Evolutionary conservation across 345 rosid genomes (phyloP), one percentile per base, ranked within the genome.

Genomic region (Durio zibethinus): DNA sequence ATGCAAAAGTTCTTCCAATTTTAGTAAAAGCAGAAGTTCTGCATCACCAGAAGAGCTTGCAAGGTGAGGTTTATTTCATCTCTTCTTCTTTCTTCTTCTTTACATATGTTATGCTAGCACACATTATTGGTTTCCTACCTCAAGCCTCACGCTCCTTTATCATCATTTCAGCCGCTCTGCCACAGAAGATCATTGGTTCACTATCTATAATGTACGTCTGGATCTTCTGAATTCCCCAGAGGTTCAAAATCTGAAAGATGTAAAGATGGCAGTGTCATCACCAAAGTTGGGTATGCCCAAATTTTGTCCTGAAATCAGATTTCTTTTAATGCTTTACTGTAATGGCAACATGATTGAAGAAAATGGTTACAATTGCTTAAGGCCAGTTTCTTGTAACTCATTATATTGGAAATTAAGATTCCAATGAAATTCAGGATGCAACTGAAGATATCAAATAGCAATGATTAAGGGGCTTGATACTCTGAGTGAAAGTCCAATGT

Each of bases 201-300:
- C 85, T 1, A 86, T 91, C 80, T 91, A 93, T 78, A 93, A 87
- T 16, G 98, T 93, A 20, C 88, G 92, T 79, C 47, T 83, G 84
- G 90, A 86, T 83, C 78, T 87, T 75, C 77, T 83, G 47, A 79
- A 81, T 84, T 88, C 92, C 68, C 94, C 98, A 42, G 90, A 82
- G 74, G 76, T 79, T 73, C 88, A 80, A 78, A 77, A 33, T 45
- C 54, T 64, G 33, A 75, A 76, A 29, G 78, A 83, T 40, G 59
- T 47, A 69, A 80, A 59, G 66, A 66, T 78, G 80, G 73, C 82
- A 38, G 75, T 64, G 60, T 69, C 78, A 38, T 73, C 87, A 9
- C 70, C 80, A 60, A 69, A 72, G 72, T 76, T 68, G 47, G 62
- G 90, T 86, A 87, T 73, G 88, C 64, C 75, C 70, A 64, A 27